These are phyloP conservation scores for Betula pendula DNA, from an alignment of 306 rosid genomes.

Conservation along the genomic window DNA sequence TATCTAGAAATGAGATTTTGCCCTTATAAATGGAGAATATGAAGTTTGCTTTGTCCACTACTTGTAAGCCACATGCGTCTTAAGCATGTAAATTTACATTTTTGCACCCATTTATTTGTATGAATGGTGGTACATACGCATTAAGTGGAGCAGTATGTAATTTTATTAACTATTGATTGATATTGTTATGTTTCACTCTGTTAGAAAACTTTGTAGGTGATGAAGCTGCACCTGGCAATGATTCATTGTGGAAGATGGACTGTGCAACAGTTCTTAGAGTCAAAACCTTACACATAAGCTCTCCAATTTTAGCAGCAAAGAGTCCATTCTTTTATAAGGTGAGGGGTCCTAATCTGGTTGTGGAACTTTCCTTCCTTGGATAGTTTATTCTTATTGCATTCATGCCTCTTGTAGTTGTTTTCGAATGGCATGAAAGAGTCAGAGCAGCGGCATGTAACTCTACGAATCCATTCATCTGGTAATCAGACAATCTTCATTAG, in stretches of 20 bases:
- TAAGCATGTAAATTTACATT: not conserved
- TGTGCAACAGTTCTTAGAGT: slow-evolving; percentile 25
- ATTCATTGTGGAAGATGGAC: slow-evolving; percentile 23
- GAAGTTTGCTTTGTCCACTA: slow-evolving; percentile 1
- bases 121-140: not conserved
- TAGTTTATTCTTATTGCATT: slow-evolving; percentile 6
- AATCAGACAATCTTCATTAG: not conserved
- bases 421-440: slow-evolving; percentile 45
- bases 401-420: slow-evolving; percentile 40
- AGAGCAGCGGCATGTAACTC: slow-evolving; percentile 41
- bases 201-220: slow-evolving; percentile 26
- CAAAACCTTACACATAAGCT: slow-evolving; percentile 48
- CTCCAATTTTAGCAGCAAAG: slow-evolving; percentile 56
- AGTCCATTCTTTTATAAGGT: slow-evolving; percentile 57
- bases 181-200: not conserved
- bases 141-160: slow-evolving; percentile 5
- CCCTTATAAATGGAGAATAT: not conserved
- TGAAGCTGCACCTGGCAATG: slow-evolving; percentile 29
- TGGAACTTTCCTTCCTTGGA: slow-evolving; percentile 12
- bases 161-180: not conserved
- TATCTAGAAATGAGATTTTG: not conserved
- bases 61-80: not conserved
- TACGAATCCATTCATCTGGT: slow-evolving; percentile 52
- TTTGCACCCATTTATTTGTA: not conserved
- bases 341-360: not conserved